phyloP scores from a whole-genome alignment of 1,284 basidiomycete genomes.

The Macrocystidia cucumis region DNA sequence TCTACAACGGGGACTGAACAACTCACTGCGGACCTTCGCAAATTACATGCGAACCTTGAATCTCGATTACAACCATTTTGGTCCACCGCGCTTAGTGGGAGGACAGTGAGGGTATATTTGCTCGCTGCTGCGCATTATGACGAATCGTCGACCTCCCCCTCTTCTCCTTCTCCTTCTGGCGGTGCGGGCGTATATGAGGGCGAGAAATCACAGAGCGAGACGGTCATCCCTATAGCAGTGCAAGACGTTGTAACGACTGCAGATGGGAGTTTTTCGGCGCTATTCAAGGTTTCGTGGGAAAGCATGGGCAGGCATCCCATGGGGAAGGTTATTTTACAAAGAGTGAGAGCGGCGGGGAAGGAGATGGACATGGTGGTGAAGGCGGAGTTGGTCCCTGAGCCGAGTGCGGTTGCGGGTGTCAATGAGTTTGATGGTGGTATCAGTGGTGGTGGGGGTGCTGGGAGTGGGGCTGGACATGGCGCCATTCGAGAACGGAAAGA shows the following conservation, averaged over 20 bases:
- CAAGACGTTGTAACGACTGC: slow-evolving; percentile 46
- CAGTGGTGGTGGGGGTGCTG: no score
- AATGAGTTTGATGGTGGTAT: no score
- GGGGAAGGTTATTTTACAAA: no score
- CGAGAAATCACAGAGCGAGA: slow-evolving; percentile 13
- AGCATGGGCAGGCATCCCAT: slow-evolving; percentile 52
- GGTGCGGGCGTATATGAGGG: slow-evolving; percentile 10
- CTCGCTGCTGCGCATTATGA: slow-evolving; percentile 31
- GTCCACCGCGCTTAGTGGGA: slow-evolving; percentile 57
- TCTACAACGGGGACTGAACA: background rate
- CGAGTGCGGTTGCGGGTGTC: no score
- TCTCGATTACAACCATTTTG: slow-evolving; percentile 71
- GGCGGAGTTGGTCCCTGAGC: no score
- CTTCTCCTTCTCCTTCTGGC: no score
- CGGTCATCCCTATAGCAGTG: slow-evolving; percentile 36
- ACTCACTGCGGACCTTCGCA: slow-evolving; percentile 24
- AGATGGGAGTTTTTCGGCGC: slow-evolving; percentile 67
- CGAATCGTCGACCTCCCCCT: slow-evolving; percentile 1
- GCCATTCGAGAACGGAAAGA: no score
- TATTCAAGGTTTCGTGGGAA: slow-evolving; percentile 61
- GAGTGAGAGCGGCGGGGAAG: no score
- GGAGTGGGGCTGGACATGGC: no score
- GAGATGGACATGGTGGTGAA: no score
- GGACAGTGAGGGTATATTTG: slow-evolving; percentile 49
- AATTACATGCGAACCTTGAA: slow-evolving; percentile 69